Base-by-base conservation (phyloP, 139 green algal species). In the Chlamydomonas schloesseri region DNA sequence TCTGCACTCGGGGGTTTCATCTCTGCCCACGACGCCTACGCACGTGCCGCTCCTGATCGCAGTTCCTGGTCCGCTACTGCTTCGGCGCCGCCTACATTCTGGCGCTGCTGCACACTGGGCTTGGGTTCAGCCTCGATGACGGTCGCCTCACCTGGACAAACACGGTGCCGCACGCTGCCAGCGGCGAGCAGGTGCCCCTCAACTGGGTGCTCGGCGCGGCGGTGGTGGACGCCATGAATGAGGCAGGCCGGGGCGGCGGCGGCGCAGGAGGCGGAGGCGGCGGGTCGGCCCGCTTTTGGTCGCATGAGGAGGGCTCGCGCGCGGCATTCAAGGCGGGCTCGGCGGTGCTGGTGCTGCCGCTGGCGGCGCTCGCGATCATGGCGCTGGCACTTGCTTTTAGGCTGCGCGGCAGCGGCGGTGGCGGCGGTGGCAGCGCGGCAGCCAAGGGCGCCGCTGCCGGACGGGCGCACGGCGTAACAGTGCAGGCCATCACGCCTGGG, bases 1-100 rank as follows among this genome's bases (percentile, higher is more conserved):
- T n/a, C n/a, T n/a, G n/a, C n/a, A n/a, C n/a, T n/a, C n/a, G n/a
- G n/a, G n/a, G n/a, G n/a, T n/a, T n/a, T n/a, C n/a, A n/a, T n/a
- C n/a, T n/a, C n/a, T n/a, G n/a, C n/a, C n/a, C n/a, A n/a, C n/a
- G n/a, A n/a, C n/a, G n/a, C n/a, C n/a, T n/a, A n/a, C n/a, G n/a
- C n/a, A n/a, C n/a, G n/a, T n/a, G n/a, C n/a, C n/a, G n/a, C n/a
- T n/a, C n/a, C n/a, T n/a, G n/a, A n/a, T n/a, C 14, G 67, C 79
- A 85, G 79, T 90, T 85, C 83, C 84, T 93, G 28, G 85, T 83
- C 23, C 86, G 91, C 37, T 94, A 94, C 83, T 94, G 91, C 88
- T 94, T 93, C 78, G 91, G 88, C 46, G 88, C 88, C 14, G 91
- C 91, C 6, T 91, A 92, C 73, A 86, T 89, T 0, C 87, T 89